Evolutionary conservation across 495 filamentous ascomycete species (phyloP), one percentile per base, ranked within the genome.

Genomic region (Diplogelasinospora grovesii): DNA sequence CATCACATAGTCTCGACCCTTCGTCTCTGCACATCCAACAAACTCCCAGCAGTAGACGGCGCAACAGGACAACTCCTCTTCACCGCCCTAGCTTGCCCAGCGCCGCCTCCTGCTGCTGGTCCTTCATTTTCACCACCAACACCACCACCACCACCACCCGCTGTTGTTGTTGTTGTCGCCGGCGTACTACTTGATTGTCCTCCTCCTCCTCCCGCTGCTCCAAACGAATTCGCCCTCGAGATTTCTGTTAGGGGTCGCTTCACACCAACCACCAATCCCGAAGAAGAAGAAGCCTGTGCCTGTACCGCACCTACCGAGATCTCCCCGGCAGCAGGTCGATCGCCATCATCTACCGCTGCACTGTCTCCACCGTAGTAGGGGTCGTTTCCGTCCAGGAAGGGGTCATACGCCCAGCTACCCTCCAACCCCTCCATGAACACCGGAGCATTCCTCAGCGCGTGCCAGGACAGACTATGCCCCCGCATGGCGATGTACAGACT

Each of bases 401-500:
- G 45, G 42, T 77, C 73, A 39, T 68, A 66, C 0, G 48, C 56
- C 73, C 73, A 77, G 27, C 64, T 58, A 8, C 52, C 64, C 41
- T 77, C 73, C 3, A 77, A 61, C 5, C 67, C 70, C 9, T 67
- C 61, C 22, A 68, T 62, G 43, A 64, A 72, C 5, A 70, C 63
- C 2, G 63, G 59, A 9, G 70, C 56, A 14, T 64, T 54, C 36
- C 57, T 59, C 25, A 77, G 55, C 11, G 66, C 70, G 43, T 74
- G 60, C 34, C 64, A 57, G 4, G 59, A 57, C 58, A 75, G 69
- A 38, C 68, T 58, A 29, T 75, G 59, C 2, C 57, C 43, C 5
- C 60, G 52, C 70, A 75, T 71, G 43, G 71, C 71, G 33, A 77
- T 74, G 41, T 77, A 77, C 15, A 77, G 52, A 26, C 70, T 71